These are phyloP conservation scores for Botrytis galanthina DNA, from an alignment of 2,329 filamentous ascomycete genomes.

Conservation along the genomic window DNA sequence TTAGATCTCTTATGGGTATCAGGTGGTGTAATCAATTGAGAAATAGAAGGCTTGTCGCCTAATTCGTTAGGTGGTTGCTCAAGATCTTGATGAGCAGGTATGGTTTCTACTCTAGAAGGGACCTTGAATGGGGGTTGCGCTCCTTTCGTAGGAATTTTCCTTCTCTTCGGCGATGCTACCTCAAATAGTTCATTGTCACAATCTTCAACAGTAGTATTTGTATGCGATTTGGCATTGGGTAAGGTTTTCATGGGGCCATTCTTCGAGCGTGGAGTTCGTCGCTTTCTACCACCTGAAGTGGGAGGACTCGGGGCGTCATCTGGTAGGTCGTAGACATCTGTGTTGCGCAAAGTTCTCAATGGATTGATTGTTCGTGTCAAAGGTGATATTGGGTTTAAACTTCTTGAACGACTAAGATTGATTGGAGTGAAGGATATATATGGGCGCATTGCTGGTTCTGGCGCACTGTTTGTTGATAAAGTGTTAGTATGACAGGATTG, in stretches of 20 bases:
- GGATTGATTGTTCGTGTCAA: slow-evolving; percentile 24
- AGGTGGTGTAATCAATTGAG: slow-evolving; percentile 26
- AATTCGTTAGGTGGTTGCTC: no score
- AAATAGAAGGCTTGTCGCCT: neutral
- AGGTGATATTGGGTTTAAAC: neutral
- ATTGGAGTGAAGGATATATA: slow-evolving; percentile 30
- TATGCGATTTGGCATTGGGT: slow-evolving; percentile 16
- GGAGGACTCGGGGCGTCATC: slow-evolving; percentile 14
- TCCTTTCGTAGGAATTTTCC: slow-evolving; percentile 7
- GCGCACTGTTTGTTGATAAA: neutral
- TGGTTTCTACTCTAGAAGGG: slow-evolving; percentile 1
- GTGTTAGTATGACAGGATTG: neutral
- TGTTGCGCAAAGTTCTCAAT: slow-evolving; percentile 22
- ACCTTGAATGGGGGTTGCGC: slow-evolving; percentile 13
- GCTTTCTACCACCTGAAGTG: slow-evolving; percentile 21
- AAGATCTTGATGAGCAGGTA: neutral
- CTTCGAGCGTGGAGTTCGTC: slow-evolving; percentile 10
- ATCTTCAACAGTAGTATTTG: neutral
- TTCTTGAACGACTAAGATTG: slow-evolving; percentile 17
- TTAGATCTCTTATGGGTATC: slow-evolving; percentile 22
- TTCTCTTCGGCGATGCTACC: slow-evolving; percentile 2
- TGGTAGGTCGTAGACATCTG: slow-evolving; percentile 25
- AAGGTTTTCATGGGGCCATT: slow-evolving; percentile 22
- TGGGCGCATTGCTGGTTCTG: neutral
- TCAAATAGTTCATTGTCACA: neutral